These are phyloP conservation scores for Lentinula sp. DNA, from an alignment of 768 basidiomycete genomes.

Conservation along the genomic window DNA sequence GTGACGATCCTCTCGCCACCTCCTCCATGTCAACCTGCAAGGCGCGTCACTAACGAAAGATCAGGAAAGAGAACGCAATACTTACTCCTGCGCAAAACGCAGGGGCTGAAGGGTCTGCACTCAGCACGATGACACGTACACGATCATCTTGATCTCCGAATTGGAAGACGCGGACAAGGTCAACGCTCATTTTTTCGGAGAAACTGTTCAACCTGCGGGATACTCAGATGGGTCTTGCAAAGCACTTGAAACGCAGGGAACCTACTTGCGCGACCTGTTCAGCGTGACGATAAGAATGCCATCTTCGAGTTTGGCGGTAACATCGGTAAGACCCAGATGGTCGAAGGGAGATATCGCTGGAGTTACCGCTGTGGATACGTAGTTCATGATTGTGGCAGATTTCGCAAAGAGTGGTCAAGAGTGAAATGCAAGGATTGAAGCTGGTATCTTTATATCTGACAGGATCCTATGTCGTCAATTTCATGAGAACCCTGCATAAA, in stretches of 20 bases:
- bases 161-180: conserved; percentile 38
- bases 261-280: conserved; percentile 43
- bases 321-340: conserved; percentile 31
- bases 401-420: background rate
- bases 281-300: conserved; percentile 35
- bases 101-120: conserved; percentile 42
- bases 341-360: conserved; percentile 14
- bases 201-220: conserved; percentile 40
- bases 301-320: conserved; percentile 37
- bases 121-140: conserved; percentile 47
- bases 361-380: background rate
- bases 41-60: conserved; percentile 19
- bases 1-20: conserved; percentile 40
- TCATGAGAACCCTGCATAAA: background rate
- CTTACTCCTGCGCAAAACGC: conserved; percentile 53
- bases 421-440: background rate
- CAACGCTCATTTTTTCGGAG: conserved; percentile 23
- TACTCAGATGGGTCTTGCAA: background rate
- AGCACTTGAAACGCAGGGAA: background rate
- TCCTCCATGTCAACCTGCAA: conserved; percentile 13
- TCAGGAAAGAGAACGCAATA: background rate
- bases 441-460: background rate
- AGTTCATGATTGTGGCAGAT: background rate
- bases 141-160: conserved; percentile 47
- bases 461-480: background rate